Evolutionary conservation across 768 basidiomycete genomes (phyloP).

Genomic region (Boletus subcaerulescens): DNA sequence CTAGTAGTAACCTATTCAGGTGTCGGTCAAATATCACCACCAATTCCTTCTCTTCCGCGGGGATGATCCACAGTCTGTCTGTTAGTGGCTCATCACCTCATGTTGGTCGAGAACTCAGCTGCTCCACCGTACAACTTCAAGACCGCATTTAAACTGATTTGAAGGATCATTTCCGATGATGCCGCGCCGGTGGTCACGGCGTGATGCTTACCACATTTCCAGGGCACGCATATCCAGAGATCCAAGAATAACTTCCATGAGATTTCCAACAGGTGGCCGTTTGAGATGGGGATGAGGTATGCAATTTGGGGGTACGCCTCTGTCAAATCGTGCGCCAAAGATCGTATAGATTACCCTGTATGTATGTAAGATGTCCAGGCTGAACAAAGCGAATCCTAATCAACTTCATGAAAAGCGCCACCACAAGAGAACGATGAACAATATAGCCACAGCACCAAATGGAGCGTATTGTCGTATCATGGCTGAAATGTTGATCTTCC

Average conservation of each 20-base stretch:
- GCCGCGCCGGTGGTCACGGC: no score
- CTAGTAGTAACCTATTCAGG: no score
- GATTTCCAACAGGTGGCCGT: not conserved
- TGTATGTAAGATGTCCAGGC: constrained; percentile 22
- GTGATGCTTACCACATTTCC: not conserved
- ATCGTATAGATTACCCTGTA: constrained; percentile 28
- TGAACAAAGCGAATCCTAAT: constrained; percentile 12
- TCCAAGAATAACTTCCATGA: not conserved
- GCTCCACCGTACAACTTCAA: not conserved
- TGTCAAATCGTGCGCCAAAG: constrained; percentile 2
- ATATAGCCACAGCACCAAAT: constrained; percentile 73
- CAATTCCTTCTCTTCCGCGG: not conserved
- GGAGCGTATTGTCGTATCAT: constrained; percentile 97
- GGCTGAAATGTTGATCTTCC: constrained; percentile 91
- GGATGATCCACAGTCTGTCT: not conserved
- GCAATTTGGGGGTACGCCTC: not conserved
- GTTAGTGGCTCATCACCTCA: not conserved
- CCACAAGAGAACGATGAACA: constrained; percentile 74
- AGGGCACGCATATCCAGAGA: not conserved
- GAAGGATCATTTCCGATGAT: not conserved
- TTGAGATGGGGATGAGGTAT: not conserved
- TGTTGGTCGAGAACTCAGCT: not conserved
- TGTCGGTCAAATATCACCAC: not conserved
- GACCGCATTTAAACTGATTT: not conserved
- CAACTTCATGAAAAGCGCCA: constrained; percentile 67